Conservation (phyloP, 257 asterid genomes). For the Solanum corneliomulleri region DNA sequence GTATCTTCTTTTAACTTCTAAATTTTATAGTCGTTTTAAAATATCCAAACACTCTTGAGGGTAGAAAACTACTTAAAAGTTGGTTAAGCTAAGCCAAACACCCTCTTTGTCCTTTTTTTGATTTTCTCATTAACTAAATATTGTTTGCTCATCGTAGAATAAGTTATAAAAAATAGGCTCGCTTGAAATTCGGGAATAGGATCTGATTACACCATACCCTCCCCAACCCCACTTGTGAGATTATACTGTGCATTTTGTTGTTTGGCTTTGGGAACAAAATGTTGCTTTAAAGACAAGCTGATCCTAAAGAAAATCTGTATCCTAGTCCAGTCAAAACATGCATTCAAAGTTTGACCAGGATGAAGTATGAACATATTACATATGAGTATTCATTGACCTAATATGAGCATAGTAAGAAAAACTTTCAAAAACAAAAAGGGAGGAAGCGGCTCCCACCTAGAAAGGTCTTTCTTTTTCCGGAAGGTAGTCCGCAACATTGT, state of each 20-base stretch:
- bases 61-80: not conserved
- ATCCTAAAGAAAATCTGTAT: not conserved
- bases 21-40: not conserved
- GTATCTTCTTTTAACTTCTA: not conserved
- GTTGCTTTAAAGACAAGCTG: not conserved
- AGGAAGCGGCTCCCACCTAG: slow-evolving; percentile 37
- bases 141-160: not conserved
- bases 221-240: not conserved
- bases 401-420: not conserved
- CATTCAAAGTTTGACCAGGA: not conserved
- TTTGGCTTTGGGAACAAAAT: not conserved
- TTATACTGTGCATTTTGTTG: not conserved
- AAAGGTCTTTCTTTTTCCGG: slow-evolving; percentile 91
- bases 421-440: not conserved
- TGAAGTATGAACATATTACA: not conserved
- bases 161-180: not conserved
- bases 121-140: not conserved
- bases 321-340: not conserved
- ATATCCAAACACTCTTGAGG: not conserved
- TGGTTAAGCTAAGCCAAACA: not conserved
- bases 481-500: slow-evolving; percentile 84
- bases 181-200: not conserved
- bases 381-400: not conserved
- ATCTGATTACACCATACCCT: not conserved
- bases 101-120: not conserved